Conservation (phyloP, 306 rosid genomes). For the Malus sieversii region DNA sequence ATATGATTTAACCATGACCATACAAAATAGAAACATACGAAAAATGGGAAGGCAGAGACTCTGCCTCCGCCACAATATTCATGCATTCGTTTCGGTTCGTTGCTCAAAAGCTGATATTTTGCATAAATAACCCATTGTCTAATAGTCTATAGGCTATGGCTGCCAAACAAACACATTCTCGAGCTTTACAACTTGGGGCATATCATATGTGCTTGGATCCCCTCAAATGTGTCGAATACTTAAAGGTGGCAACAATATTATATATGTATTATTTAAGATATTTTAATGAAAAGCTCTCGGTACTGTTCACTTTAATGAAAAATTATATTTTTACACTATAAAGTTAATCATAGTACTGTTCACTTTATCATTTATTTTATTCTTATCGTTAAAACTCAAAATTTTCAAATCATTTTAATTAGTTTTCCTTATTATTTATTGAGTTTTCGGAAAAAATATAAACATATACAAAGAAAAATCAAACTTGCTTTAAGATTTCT, state of each 20-base stretch:
- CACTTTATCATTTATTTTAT: too few relatives aligned
- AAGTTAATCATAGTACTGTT: too few relatives aligned
- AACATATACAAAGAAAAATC: constrained; percentile 28
- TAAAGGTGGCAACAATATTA: constrained; percentile 10
- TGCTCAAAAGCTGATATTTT: background rate
- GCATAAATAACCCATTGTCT: background rate
- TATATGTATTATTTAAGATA: background rate
- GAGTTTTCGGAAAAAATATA: background rate
- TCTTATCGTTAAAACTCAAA: too few relatives aligned
- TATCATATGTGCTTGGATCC: background rate
- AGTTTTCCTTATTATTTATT: background rate
- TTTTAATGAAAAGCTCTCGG: accelerated
- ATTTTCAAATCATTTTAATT: too few relatives aligned
- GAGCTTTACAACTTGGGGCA: constrained; percentile 13
- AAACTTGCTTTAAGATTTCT: constrained; percentile 31
- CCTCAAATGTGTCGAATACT: background rate
- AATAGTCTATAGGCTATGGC: background rate
- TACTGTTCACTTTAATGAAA: too few relatives aligned
- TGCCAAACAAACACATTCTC: constrained; percentile 14
- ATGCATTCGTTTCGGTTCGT: background rate
- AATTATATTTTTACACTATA: too few relatives aligned
- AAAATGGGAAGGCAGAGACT: too few relatives aligned
- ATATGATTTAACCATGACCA: too few relatives aligned
- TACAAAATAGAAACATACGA: too few relatives aligned
- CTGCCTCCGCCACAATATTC: background rate